A percentile compares a stretch with the other conserved stretches of the same genome.
Conservation (phyloP, 2,329 filamentous ascomycete species). For the Pyricularia sp. region DNA sequence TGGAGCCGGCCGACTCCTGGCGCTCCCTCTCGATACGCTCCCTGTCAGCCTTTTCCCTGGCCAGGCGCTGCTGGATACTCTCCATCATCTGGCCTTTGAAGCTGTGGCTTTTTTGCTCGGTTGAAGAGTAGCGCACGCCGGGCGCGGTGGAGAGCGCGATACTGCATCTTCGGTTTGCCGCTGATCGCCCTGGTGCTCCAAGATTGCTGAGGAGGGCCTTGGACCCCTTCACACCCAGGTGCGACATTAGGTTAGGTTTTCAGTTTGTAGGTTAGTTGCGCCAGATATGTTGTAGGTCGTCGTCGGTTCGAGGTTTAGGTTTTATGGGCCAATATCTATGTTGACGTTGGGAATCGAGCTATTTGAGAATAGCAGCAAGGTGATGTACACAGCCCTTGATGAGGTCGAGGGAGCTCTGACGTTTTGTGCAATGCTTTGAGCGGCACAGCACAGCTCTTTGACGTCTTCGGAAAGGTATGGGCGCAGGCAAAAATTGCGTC, state of each 20-base stretch:
- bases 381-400: not conserved
- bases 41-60: conserved; percentile 36
- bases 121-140: conserved; percentile 8
- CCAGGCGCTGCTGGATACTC: conserved; percentile 39
- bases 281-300: not conserved
- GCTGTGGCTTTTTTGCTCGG: conserved; percentile 12
- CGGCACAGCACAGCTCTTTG: not conserved
- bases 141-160: not conserved
- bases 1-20: conserved; percentile 16
- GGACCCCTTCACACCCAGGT: conserved; percentile 3
- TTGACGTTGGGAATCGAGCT: not conserved
- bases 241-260: conserved; percentile 2
- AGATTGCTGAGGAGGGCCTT: conserved; percentile 5
- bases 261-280: not conserved
- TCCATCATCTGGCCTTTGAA: conserved; percentile 48
- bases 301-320: no score
- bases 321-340: not conserved
- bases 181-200: not conserved
- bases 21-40: conserved; percentile 30
- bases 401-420: not conserved
- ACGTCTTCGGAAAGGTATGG: no score
- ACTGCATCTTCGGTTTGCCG: not conserved
- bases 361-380: not conserved
- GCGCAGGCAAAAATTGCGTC: not conserved
- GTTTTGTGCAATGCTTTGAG: not conserved